Evolutionary conservation across 345 rosid species (phyloP).

Genomic region (Acer saccharum): DNA sequence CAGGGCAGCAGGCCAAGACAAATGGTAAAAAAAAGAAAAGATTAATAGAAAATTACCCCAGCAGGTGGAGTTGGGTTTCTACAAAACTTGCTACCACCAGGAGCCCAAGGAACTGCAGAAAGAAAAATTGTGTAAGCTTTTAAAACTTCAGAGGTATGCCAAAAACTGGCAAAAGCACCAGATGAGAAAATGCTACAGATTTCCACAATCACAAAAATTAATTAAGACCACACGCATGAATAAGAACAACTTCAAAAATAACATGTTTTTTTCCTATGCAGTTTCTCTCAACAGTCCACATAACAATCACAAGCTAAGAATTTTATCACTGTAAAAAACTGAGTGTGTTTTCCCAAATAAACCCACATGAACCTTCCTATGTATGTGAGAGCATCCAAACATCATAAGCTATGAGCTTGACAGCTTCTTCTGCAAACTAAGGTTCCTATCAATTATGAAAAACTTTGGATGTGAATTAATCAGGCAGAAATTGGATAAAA

Average conservation of each 20-base stretch:
- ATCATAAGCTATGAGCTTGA: too few species aligned
- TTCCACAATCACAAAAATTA: not conserved
- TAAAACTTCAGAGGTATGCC: not conserved
- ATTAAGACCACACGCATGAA: not conserved
- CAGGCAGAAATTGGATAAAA: too few species aligned
- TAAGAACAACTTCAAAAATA: not conserved
- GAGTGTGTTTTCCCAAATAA: too few species aligned
- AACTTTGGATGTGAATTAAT: too few species aligned
- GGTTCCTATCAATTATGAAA: too few species aligned
- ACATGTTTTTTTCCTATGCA: not conserved
- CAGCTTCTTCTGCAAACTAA: too few species aligned
- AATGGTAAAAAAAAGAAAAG: not conserved
- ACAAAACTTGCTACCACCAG: slow-evolving; percentile 91
- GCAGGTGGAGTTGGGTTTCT: slow-evolving; percentile 93
- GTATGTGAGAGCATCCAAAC: too few species aligned
- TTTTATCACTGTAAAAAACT: too few species aligned
- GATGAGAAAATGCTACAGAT: not conserved
- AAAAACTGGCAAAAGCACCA: not conserved
- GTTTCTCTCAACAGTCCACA: too few species aligned
- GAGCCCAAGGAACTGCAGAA: slow-evolving; percentile 96
- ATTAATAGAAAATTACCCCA: slow-evolving; percentile 58
- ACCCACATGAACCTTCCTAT: too few species aligned
- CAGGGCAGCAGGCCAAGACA: slow-evolving; percentile 9
- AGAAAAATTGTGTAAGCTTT: slow-evolving; percentile 26
- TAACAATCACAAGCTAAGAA: too few species aligned